Base-by-base conservation (phyloP, 192 early-diverging fungal genomes). In the Irineochytrium annulatum region DNA sequence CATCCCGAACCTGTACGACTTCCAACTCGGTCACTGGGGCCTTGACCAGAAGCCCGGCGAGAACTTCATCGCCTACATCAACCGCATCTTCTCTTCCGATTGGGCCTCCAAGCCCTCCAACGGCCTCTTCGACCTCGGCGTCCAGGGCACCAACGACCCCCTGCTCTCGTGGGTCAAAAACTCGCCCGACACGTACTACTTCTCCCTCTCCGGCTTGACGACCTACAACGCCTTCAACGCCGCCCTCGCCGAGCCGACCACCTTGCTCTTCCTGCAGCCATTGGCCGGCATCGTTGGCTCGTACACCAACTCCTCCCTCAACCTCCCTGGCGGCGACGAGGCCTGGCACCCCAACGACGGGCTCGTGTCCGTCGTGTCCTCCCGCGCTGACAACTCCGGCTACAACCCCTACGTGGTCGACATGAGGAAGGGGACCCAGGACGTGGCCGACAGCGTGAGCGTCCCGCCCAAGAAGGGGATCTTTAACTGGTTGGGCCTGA, bases 331-430 rank as follows among this genome's bases (percentile, higher is more conserved):
- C 43, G 16, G 24, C 6, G 27, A 43, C 8, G n/a, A 26, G 20
- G 61, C 46, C 61, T 67, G 64, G 64, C 57, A 57, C 27, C 35
- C 33, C 43, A 67, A 52, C 48, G 64, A 68, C 43, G 66, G 58
- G 17, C 35, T 62, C 11, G 66, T 68, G 28, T 11, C 52, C 26
- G 27, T 68, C 31, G 52, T 60, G 13, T 29, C 59, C 1, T 20
- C 35, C 22, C 45, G 52, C 14, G 57, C 52, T 27, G 60, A 63
- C 19, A 0, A 14, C 5, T 27, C 27, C n/a, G 66, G 66, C 6
- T 68, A 55, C 43, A 28, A 8, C 8, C 11, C 16, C 16, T 68
- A 63, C 52, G 14, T 17, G 6, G 20, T 68, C 32, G 41, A 60
- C 45, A 34, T 65, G 43, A 3, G 59, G 26, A 19, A 22, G 0